Conservation (phyloP, 139 green algal genomes). For the Helicosporidium sp. region DNA sequence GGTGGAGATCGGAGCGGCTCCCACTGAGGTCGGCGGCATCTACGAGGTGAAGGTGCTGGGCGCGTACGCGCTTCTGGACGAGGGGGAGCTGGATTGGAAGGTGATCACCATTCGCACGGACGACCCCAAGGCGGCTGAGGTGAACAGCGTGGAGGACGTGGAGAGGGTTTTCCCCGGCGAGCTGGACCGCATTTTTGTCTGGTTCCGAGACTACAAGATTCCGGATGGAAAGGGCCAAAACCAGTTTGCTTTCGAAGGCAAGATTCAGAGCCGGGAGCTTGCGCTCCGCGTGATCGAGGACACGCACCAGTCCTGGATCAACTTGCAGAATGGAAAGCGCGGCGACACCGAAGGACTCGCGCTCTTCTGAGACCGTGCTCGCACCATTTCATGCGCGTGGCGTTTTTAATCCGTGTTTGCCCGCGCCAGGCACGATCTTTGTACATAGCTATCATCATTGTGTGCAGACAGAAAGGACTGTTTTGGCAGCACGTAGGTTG, state of each 20-base stretch:
- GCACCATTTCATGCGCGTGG: not conserved
- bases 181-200: constrained; percentile 76
- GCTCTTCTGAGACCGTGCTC: constrained; percentile 11
- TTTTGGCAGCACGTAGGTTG: too few relatives aligned
- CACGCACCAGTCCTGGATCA: constrained; percentile 31
- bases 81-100: constrained; percentile 99
- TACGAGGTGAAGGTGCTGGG: constrained; percentile 64
- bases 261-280: constrained; percentile 19
- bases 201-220: constrained; percentile 99
- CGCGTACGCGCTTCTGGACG: constrained; percentile 93
- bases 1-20: constrained; percentile 74
- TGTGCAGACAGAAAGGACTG: not conserved
- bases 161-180: constrained; percentile 89
- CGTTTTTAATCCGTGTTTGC: too few relatives aligned
- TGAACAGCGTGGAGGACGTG: constrained; percentile 91
- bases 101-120: constrained; percentile 73
- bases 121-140: constrained; percentile 71
- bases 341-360: constrained; percentile 31
- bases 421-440: not conserved
- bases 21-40: constrained; percentile 64
- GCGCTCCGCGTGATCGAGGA: constrained; percentile 24
- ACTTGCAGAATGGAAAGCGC: constrained; percentile 19
- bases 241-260: constrained; percentile 79
- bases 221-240: constrained; percentile 92
- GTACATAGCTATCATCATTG: not conserved